Evolutionary conservation across 441 rosid species (phyloP), one percentile per base, ranked within the genome.

Genomic region (Bruguiera hainesii): DNA sequence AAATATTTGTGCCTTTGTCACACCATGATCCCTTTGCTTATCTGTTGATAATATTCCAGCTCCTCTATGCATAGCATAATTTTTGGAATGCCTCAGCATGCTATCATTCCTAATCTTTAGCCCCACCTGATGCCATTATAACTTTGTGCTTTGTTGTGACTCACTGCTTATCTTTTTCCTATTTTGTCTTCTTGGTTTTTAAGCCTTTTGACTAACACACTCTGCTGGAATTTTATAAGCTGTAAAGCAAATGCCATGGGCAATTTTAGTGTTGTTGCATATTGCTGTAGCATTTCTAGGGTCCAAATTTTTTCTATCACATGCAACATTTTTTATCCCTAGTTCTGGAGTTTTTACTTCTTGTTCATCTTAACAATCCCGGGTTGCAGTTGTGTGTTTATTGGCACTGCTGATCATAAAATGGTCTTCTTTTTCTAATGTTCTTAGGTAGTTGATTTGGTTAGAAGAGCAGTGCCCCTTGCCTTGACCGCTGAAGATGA

Each of bases 391-490:
- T 8, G 15, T 51, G 28, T 19, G 10, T 11, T 53, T 69, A 21
- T 39, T 11, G 16, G 48, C 29, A 21, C 31, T 26, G 20, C 16
- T 60, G 56, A 18, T 58, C 59, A 19, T 42, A 53, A 29, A 60
- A 62, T 52, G 53, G 30, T 64, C 59, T 49, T 58, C 46, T 39
- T 20, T 6, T 62, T 60, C 7, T 21, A 23, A 23, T 18, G 10
- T 58, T 26, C 53, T 42, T 59, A 94, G 99, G 91, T 94, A 71
- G 97, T 91, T 75, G 94, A 89, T 67, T 79, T 88, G 78, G 84
- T 94, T 58, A 83, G 85, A 73, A 86, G 78, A 79, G 98, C 98
- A 30, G 75, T 94, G 57, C 98, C 99, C n/a, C 82, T 89, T 9
- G 89, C 90, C 25, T 61, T 91, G 48, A 82, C 78, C 28, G 70